Base-by-base conservation (phyloP, 345 rosid species). In the Gossypium mustelinum region DNA sequence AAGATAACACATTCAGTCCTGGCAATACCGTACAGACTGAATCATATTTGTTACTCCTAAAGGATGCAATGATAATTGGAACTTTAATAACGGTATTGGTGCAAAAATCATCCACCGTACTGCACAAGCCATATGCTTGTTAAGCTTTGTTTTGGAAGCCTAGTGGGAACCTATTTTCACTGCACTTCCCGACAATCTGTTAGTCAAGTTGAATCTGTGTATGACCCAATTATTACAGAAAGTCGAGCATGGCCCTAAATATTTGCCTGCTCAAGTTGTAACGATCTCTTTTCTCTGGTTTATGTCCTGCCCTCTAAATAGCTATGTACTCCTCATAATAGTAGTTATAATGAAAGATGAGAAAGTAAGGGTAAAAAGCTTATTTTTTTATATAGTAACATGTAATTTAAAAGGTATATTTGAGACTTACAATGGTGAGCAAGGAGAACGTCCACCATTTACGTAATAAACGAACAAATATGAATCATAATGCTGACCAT, bases 381-480 rank as follows among this genome's bases (percentile, higher is more conserved):
- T 5, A 69, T 48, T 25, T 29, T 17, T 14, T 72, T 11, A 54
- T 25, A 10, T 5, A 18, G 72, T 43, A 70, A 71, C 7, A 52
- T 44, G 47, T 56, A 56, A 2, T 9, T 29, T 9, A 82, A 70
- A 75, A 78, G 7, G 60, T 14, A 24, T n/a, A 34, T 66, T 60
- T 27, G 73, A 64, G 64, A 86, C 98, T 89, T 91, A 90, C 97
- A 88, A 75, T 54, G 86, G 92, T 44, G 98, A 91, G 90, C 97
- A 91, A 65, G 96, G 97, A 80, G 97, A 94, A 62, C 88, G 90
- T 48, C 90, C 85, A 11, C 93, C 97, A 73, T 92, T 94, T 73
- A 94, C 84, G 51, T 86, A 92, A 92, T 87, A 88, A 77, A 89
- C 92, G 61, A 92, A 92, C 83, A 94, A 79, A 88, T 86, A 91